Conservation (phyloP, 2,329 filamentous ascomycete species). For the Triangularia verruculosa region DNA sequence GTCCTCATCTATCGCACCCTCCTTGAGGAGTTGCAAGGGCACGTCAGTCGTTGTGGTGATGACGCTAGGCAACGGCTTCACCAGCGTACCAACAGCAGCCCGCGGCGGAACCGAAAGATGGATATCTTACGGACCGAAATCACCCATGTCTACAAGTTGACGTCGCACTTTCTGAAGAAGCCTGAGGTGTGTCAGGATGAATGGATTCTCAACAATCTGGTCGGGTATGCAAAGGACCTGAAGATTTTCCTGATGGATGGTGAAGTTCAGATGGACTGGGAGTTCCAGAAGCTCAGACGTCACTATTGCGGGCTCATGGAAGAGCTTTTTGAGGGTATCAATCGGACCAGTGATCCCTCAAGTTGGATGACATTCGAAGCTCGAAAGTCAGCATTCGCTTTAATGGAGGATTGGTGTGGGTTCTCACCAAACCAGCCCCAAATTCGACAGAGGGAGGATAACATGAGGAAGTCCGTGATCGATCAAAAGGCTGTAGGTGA, state of each 20-base stretch:
- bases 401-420: conserved; percentile 99
- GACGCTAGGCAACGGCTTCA: conserved; percentile 85
- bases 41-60: conserved; percentile 81
- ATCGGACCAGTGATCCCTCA: conserved; percentile 76
- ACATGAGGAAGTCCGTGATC: conserved; percentile 80
- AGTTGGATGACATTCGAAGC: conserved; percentile 98
- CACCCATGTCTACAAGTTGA: conserved; percentile 93
- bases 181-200: conserved; percentile 79
- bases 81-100: conserved; percentile 78
- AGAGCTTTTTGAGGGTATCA: conserved; percentile 87
- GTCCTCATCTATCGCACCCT: conserved; percentile 88
- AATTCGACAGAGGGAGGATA: conserved; percentile 77
- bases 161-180: conserved; percentile 80
- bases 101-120: conserved; percentile 76
- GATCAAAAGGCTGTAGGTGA: conserved; percentile 75
- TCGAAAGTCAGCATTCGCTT: conserved; percentile 86
- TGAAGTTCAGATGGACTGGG: conserved; percentile 91
- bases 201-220: conserved; percentile 85
- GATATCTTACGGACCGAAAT: conserved; percentile 90
- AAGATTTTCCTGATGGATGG: conserved; percentile 93
- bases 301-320: conserved; percentile 95
- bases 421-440: conserved; percentile 89
- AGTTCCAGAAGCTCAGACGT: conserved; percentile 84
- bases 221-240: conserved; percentile 85
- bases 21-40: conserved; percentile 83